Base-by-base conservation (phyloP, 108 stramenopile species). In the Schizochytrium sp. region DNA sequence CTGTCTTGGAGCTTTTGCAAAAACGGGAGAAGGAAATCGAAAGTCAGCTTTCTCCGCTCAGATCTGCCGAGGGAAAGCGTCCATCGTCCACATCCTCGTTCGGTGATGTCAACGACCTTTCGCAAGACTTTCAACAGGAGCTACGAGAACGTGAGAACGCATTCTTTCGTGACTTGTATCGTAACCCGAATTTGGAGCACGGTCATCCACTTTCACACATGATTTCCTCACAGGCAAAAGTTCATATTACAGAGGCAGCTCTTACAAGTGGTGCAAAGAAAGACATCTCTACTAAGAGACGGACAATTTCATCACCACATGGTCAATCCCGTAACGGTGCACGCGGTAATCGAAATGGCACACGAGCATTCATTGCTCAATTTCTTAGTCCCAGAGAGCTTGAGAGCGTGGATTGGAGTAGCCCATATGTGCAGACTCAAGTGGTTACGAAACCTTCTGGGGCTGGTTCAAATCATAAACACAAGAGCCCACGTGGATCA, bases 121-220 rank as follows among this genome's bases (percentile, higher is more conserved):
- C 17, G 17, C 2, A 46, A 8, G 17, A 28, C n/a, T 61, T 38
- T 61, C 57, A n/a, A 61, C 55, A 83, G 3, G 55, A 61, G 41
- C 41, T 91, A 4, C 64, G 47, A 5, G 89, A 89, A 40, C 72
- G 89, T n/a, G 91, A 89, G 89, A 69, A 88, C 15, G 19, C 56
- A 12, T 91, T 91, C 57, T 91, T 91, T 87, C 90, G 90, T 45
- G 92, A 91, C 3, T 55, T 92, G 41, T 87, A 72, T 0, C 50
- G 69, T 55, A 89, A 87, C 46, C 89, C 89, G 46, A 56, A 92
- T 28, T 61, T 89, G 15, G 57, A 59, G 45, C 69, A 91, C 46
- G 89, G 90, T n/a, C 92, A 92, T 53, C 92, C 92, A 12, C 61
- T 92, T 15, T 42, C 72, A 64, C 92, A 92, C 61, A 42, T 92